Evolutionary conservation across 208 protist genomes (phyloP).

Genomic region (Wallacemonas rigidus): DNA sequence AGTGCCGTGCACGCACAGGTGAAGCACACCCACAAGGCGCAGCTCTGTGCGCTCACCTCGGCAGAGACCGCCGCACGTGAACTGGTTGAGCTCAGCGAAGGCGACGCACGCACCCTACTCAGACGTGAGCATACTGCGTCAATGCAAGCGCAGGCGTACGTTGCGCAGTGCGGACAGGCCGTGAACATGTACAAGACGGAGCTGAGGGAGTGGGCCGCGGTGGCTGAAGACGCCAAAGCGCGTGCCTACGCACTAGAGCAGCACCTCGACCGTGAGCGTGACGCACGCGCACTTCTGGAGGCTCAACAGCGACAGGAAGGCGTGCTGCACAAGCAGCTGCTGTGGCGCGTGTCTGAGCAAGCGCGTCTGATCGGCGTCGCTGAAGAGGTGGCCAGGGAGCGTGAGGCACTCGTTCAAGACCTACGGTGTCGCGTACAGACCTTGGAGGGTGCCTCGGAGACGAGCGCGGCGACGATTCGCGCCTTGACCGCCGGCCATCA

Average conservation of each 20-base stretch:
- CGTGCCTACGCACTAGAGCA: constrained; percentile 25
- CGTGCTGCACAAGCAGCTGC: constrained; percentile 25
- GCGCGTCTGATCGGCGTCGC: background rate
- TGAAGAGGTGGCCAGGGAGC: background rate
- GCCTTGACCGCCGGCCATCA: background rate
- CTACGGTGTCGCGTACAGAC: constrained; percentile 39
- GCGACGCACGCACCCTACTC: background rate
- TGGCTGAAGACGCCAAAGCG: constrained; percentile 26
- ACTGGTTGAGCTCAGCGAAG: background rate
- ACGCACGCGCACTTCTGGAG: constrained; percentile 32
- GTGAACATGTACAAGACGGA: constrained; percentile 13
- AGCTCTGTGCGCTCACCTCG: background rate
- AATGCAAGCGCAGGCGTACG: background rate
- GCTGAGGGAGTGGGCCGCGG: constrained; percentile 29
- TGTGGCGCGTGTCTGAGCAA: constrained; percentile 3
- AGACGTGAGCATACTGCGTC: background rate
- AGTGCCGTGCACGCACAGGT: background rate
- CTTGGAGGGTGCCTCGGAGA: constrained; percentile 55
- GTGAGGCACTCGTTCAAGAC: background rate
- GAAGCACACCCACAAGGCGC: background rate
- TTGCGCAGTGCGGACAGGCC: background rate
- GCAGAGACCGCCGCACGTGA: background rate
- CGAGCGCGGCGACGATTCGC: constrained; percentile 28
- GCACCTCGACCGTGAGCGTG: constrained; percentile 27
- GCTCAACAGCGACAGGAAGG: constrained; percentile 38